Conservation (phyloP, 208 protist species). For the Acanthamoeba healyi region DNA sequence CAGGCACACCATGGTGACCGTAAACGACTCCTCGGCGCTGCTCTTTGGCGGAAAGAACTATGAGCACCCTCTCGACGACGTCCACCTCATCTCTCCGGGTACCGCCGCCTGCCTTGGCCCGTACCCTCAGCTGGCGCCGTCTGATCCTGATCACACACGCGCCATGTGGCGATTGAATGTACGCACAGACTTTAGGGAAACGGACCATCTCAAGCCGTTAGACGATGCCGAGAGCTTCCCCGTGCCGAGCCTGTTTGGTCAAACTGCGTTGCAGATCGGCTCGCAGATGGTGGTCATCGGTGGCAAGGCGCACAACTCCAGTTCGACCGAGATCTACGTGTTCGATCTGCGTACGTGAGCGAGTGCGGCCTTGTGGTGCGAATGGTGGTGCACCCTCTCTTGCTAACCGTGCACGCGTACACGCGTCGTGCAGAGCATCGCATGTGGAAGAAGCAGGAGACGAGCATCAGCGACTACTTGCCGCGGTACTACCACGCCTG, state of each 20-base stretch:
- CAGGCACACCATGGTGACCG: neutral
- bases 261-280: neutral
- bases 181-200: neutral
- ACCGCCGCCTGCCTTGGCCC: no score
- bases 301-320: neutral
- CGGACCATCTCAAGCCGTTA: neutral
- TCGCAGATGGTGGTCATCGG: conserved; percentile 33
- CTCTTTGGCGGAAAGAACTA: conserved; percentile 19
- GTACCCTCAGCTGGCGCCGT: no score
- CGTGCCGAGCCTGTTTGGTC: neutral
- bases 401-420: no score
- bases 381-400: no score
- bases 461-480: conserved; percentile 1
- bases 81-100: conserved; percentile 8
- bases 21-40: neutral
- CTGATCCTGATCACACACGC: neutral
- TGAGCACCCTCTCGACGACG: neutral
- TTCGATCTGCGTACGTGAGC: neutral
- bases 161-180: no score
- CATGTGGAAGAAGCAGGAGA: neutral
- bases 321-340: conserved; percentile 10
- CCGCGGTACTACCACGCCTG: conserved; percentile 24
- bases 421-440: neutral
- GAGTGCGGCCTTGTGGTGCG: neutral
- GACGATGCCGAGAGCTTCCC: neutral